These are phyloP conservation scores for Basipetospora chlamydospora DNA, from an alignment of 2,329 filamentous ascomycete species.

Conservation along the genomic window DNA sequence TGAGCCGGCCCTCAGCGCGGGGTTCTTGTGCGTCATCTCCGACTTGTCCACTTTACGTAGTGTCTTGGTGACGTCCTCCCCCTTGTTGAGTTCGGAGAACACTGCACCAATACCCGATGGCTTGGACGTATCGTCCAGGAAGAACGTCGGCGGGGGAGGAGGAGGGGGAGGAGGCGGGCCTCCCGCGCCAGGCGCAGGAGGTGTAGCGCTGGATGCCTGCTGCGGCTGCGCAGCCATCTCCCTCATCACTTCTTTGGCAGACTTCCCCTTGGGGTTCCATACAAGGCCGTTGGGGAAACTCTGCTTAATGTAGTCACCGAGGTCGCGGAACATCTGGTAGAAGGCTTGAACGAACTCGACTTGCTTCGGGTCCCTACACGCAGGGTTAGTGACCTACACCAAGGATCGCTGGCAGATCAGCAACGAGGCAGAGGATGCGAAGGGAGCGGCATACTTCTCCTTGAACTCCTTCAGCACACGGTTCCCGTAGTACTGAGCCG, in stretches of 20 bases:
- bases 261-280: conserved; percentile 71
- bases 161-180: conserved; percentile 49
- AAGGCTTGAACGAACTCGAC: conserved; percentile 87
- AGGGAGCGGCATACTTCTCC: conserved; percentile 35
- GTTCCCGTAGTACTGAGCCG: conserved; percentile 90
- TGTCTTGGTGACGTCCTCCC: conserved; percentile 72
- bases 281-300: conserved; percentile 65
- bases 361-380: conserved; percentile 65
- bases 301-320: conserved; percentile 72
- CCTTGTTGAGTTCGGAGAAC: conserved; percentile 83
- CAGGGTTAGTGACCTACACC: not conserved
- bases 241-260: conserved; percentile 52
- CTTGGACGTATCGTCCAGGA: conserved; percentile 33
- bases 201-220: conserved; percentile 22
- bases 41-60: conserved; percentile 89
- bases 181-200: conserved; percentile 26
- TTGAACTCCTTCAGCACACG: conserved; percentile 84
- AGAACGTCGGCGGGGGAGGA: conserved; percentile 54
- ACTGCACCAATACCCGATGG: conserved; percentile 65
- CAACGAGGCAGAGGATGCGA: too few species aligned
- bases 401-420: conserved; percentile 1
- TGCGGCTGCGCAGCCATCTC: conserved; percentile 30
- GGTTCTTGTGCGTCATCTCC: conserved; percentile 98
- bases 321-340: conserved; percentile 75
- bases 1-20: conserved; percentile 60